Evolutionary conservation across 495 filamentous ascomycete genomes (phyloP).

Genomic region (Lasiosphaeria ovina): DNA sequence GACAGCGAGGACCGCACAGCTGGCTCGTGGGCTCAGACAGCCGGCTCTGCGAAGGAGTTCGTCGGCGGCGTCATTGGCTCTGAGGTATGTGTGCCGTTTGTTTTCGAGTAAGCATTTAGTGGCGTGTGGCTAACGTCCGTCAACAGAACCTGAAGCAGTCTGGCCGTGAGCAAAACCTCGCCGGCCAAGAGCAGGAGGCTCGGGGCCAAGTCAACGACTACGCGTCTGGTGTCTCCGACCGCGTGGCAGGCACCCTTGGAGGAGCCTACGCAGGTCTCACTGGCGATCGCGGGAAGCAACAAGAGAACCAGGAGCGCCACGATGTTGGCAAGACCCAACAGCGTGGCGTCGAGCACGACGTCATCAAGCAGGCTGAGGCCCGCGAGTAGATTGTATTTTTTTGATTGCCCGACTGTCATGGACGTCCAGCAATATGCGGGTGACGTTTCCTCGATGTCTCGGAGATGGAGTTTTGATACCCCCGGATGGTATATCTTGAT

Average conservation of each 20-base stretch:
- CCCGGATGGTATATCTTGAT: neutral
- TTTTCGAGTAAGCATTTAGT: neutral
- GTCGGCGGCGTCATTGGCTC: conserved; percentile 73
- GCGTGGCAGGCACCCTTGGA: conserved; percentile 70
- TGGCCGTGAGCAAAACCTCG: conserved; percentile 73
- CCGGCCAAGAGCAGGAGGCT: conserved; percentile 80
- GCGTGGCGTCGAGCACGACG: conserved; percentile 79
- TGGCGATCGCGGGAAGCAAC: conserved; percentile 65
- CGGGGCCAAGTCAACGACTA: conserved; percentile 78
- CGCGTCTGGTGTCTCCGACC: conserved; percentile 67
- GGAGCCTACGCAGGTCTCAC: conserved; percentile 65
- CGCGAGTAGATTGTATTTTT: conserved; percentile 21
- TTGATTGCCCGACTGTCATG: neutral
- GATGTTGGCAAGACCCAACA: conserved; percentile 84
- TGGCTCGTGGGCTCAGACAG: conserved; percentile 82
- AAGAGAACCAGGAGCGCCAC: conserved; percentile 62
- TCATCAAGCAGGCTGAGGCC: conserved; percentile 64
- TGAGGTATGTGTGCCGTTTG: conserved; percentile 46
- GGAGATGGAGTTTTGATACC: conserved; percentile 1
- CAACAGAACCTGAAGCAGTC: conserved; percentile 62
- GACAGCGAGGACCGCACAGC: conserved; percentile 69
- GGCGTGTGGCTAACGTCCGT: neutral
- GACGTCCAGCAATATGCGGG: neutral
- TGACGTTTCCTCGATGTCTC: neutral
- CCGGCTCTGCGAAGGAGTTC: conserved; percentile 81